Conservation (phyloP, 2,329 filamentous ascomycete genomes). For the Akanthomyces lecanii region DNA sequence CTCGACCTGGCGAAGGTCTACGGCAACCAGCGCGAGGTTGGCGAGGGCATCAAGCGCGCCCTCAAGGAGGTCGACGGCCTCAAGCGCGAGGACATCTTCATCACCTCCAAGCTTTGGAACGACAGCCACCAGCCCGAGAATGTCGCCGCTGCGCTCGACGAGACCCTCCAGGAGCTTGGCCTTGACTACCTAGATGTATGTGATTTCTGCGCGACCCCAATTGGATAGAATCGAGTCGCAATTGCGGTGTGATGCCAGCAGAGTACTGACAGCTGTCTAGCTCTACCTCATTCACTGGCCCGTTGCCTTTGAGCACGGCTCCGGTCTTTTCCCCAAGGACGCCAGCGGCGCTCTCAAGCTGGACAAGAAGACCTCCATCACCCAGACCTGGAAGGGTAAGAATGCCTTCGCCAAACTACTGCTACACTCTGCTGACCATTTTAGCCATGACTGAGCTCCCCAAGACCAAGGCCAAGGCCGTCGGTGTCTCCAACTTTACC, state of each 20-base stretch:
- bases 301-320: constrained; percentile 38
- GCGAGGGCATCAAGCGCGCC: constrained; percentile 48
- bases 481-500: constrained; percentile 71
- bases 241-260: not conserved
- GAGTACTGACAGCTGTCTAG: constrained; percentile 23
- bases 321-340: constrained; percentile 43
- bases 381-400: constrained; percentile 42
- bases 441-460: constrained; percentile 51
- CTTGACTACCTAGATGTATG: constrained; percentile 54
- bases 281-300: constrained; percentile 64
- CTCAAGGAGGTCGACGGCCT: constrained; percentile 45
- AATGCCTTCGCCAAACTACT: not conserved
- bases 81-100: constrained; percentile 52
- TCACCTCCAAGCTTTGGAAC: constrained; percentile 64
- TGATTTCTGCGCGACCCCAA: not conserved
- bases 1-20: constrained; percentile 54
- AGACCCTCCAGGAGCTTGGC: constrained; percentile 51
- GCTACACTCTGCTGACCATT: not conserved
- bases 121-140: constrained; percentile 58
- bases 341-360: constrained; percentile 37
- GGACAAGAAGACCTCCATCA: constrained; percentile 39
- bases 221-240: not conserved
- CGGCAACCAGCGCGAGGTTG: constrained; percentile 60
- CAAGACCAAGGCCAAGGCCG: constrained; percentile 58
- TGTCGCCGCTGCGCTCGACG: constrained; percentile 52